Evolutionary conservation across 441 rosid genomes (phyloP).

Genomic region (Sinapis alba): DNA sequence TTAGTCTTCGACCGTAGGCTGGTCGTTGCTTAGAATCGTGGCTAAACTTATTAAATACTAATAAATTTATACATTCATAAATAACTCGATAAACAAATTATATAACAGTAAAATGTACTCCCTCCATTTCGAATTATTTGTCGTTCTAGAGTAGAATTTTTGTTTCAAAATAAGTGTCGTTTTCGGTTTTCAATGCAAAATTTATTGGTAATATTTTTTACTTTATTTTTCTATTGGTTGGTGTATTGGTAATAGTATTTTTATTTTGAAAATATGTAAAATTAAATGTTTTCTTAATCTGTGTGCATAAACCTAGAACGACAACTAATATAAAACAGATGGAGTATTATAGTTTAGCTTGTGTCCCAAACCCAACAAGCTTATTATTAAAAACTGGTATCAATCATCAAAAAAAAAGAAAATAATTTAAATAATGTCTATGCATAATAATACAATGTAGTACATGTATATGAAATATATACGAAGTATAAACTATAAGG

Average conservation of each 20-base stretch:
- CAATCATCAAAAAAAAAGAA: not conserved
- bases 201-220: too few species aligned
- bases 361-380: slow-evolving; percentile 11
- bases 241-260: too few species aligned
- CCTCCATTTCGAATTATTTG: too few species aligned
- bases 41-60: not conserved
- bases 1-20: not conserved
- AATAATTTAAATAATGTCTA: not conserved
- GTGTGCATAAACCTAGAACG: too few species aligned
- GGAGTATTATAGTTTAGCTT: not conserved
- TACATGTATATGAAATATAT: not conserved
- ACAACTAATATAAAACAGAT: too few species aligned
- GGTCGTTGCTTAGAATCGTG: slow-evolving; percentile 27
- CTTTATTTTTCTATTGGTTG: too few species aligned
- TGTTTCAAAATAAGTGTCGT: too few species aligned
- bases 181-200: too few species aligned
- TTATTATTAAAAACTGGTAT: slow-evolving; percentile 1
- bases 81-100: slow-evolving; percentile 2
- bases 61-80: not conserved
- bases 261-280: too few species aligned
- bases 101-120: not conserved
- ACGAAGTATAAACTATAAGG: not conserved
- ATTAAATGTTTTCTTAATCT: too few species aligned
- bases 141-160: too few species aligned
- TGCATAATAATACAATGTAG: not conserved